These are phyloP conservation scores for Podospora anserina DNA, from an alignment of 495 filamentous ascomycete genomes.

Conservation along the genomic window DNA sequence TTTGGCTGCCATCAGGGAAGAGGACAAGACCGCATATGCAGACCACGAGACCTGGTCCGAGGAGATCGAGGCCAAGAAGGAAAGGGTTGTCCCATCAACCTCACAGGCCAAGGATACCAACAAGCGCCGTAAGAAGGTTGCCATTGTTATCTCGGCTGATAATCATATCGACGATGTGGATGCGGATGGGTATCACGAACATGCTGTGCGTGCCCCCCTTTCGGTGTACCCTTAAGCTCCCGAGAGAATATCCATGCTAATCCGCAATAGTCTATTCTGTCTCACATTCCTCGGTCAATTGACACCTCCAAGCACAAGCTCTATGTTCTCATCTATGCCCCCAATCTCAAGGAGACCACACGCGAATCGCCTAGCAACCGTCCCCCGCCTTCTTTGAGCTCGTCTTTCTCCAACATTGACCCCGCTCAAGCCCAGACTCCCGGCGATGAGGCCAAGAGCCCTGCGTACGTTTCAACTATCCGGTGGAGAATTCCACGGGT, in stretches of 20 bases:
- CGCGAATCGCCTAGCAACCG: constrained; percentile 49
- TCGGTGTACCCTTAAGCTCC: constrained; percentile 4
- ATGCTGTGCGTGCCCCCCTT: constrained; percentile 62
- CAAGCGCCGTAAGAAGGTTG: constrained; percentile 69
- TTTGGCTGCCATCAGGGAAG: constrained; percentile 81
- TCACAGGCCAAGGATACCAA: constrained; percentile 26
- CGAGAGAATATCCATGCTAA: constrained; percentile 19
- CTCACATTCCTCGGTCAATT: constrained; percentile 73
- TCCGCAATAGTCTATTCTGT: constrained; percentile 71
- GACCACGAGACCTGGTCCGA: constrained; percentile 85
- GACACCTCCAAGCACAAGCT: constrained; percentile 66
- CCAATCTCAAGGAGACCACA: constrained; percentile 64
- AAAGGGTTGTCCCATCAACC: constrained; percentile 26
- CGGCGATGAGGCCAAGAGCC: constrained; percentile 58
- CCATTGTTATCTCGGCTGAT: constrained; percentile 80
- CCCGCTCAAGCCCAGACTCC: constrained; percentile 69
- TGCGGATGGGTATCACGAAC: constrained; percentile 63
- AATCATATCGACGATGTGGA: constrained; percentile 55
- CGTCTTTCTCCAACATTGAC: constrained; percentile 84
- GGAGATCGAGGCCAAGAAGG: constrained; percentile 58
- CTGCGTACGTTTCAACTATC: constrained; percentile 41
- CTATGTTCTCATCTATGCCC: constrained; percentile 86
- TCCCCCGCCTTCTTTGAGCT: constrained; percentile 64
- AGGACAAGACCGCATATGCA: constrained; percentile 72
- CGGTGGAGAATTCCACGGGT: constrained; percentile 24